Evolutionary conservation across 306 rosid species (phyloP), one percentile per base, ranked within the genome.

Genomic region (Oxytropis ochrocephala): DNA sequence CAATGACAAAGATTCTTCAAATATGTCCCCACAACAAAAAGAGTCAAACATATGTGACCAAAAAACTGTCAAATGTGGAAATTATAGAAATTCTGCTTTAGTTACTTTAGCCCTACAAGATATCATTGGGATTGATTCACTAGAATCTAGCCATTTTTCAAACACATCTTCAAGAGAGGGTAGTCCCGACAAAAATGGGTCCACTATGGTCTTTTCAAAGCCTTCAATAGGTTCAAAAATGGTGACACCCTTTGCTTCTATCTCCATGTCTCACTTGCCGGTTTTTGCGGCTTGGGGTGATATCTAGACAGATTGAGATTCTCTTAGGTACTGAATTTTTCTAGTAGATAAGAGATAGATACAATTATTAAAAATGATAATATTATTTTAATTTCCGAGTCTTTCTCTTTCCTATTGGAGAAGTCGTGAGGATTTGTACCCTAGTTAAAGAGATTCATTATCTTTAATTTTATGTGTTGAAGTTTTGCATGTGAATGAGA

Each of bases 281-380:
- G 77, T 87, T 27, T 91, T 85, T 74, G 91, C 94, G 33, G 89
- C 89, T 36, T 88, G 98, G 98, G 83, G 52, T 54, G 98, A 90
- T 41, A 19, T 75, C 71, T 89, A 82, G 32, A 1, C 1, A 8
- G 43, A 38, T n/a, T n/a, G n/a, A n/a, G n/a, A n/a, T n/a, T n/a
- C n/a, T n/a, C n/a, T n/a, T n/a, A n/a, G n/a, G n/a, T n/a, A n/a
- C n/a, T n/a, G n/a, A n/a, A n/a, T n/a, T n/a, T n/a, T n/a, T n/a
- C n/a, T n/a, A n/a, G n/a, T n/a, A n/a, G n/a, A n/a, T n/a, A n/a
- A n/a, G n/a, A n/a, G n/a, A n/a, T n/a, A n/a, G n/a, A n/a, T n/a
- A n/a, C n/a, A n/a, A n/a, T n/a, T n/a, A n/a, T n/a, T n/a, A n/a
- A n/a, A n/a, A n/a, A n/a, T n/a, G n/a, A n/a, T n/a, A n/a, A n/a